A percentile compares a stretch with the other conserved stretches of the same genome.
phyloP scores from a whole-genome alignment of 139 green algal species.

The Closterium sp. region DNA sequence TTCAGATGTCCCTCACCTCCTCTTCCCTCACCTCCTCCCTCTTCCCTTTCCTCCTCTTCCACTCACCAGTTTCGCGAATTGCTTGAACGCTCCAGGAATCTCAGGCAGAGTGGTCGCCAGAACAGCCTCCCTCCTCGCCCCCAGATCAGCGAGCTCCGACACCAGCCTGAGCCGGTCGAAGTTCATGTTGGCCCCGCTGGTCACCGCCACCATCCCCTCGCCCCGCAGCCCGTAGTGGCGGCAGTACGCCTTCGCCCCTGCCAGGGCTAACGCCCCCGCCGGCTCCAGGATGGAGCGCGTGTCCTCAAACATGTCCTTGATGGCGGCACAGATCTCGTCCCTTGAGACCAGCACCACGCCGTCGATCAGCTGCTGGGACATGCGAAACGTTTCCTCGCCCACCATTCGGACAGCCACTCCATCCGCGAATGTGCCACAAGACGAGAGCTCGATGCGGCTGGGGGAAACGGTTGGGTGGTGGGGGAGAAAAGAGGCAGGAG shows the following conservation, averaged over 20 bases:
- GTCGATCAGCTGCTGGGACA: slow-evolving; percentile 84
- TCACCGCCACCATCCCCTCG: slow-evolving; percentile 62
- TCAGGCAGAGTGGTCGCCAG: slow-evolving; percentile 86
- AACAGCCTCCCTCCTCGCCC: slow-evolving; percentile 75
- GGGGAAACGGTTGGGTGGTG: too few relatives aligned
- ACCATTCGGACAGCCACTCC: slow-evolving; percentile 86
- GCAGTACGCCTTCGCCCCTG: slow-evolving; percentile 85
- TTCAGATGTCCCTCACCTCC: neutral
- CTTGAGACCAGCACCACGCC: slow-evolving; percentile 90
- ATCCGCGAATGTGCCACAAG: slow-evolving; percentile 92
- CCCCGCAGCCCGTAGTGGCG: slow-evolving; percentile 29
- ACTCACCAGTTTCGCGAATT: slow-evolving; percentile 39
- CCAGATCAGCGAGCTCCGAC: slow-evolving; percentile 88
- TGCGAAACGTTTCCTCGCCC: slow-evolving; percentile 86
- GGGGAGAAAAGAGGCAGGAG: too few relatives aligned
- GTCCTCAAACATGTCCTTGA: slow-evolving; percentile 71
- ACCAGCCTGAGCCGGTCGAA: slow-evolving; percentile 94
- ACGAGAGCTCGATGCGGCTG: neutral
- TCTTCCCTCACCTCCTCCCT: neutral
- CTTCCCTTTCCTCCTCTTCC: neutral
- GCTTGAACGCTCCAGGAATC: slow-evolving; percentile 54
- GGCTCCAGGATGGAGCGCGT: slow-evolving; percentile 69
- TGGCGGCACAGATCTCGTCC: slow-evolving; percentile 77
- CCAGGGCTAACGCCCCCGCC: slow-evolving; percentile 85
- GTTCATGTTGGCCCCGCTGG: slow-evolving; percentile 89